These are phyloP conservation scores for Ceratobasidium sp. DNA, from an alignment of 1,284 basidiomycete genomes.

Conservation along the genomic window DNA sequence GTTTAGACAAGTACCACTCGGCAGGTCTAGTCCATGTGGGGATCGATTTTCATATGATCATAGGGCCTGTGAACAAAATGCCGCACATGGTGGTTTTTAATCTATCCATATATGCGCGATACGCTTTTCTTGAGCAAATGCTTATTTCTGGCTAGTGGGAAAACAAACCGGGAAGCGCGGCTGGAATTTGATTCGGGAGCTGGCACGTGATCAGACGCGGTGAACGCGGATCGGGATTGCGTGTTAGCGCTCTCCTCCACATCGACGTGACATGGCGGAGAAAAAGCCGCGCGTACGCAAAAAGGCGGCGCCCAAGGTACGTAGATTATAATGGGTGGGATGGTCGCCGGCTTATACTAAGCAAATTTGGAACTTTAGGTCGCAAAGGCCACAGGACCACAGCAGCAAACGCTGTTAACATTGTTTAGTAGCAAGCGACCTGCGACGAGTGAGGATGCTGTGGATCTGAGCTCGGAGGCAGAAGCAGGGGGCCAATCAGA, in stretches of 20 bases:
- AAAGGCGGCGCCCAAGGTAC: slow-evolving; percentile 21
- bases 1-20: slow-evolving; percentile 61
- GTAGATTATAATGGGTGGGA: neutral
- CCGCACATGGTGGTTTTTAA: slow-evolving; percentile 40
- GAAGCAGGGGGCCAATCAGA: neutral
- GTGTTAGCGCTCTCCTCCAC: slow-evolving; percentile 11
- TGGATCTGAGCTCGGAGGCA: neutral
- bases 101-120: slow-evolving; percentile 46
- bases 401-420: slow-evolving; percentile 27
- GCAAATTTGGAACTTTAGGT: neutral
- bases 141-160: neutral
- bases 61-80: slow-evolving; percentile 19
- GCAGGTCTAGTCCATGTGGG: slow-evolving; percentile 34
- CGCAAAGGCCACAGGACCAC: neutral
- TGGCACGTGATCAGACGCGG: slow-evolving; percentile 35
- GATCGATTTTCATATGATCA: slow-evolving; percentile 27
- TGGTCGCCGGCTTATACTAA: neutral
- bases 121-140: slow-evolving; percentile 19
- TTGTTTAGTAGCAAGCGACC: slow-evolving; percentile 35
- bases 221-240: slow-evolving; percentile 28
- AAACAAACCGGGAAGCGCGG: neutral
- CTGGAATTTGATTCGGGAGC: neutral
- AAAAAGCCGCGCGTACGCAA: slow-evolving; percentile 26
- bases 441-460: neutral
- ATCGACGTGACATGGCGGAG: slow-evolving; percentile 32